phyloP scores from a whole-genome alignment of 78 protist genomes.

The Guillardia theta region DNA sequence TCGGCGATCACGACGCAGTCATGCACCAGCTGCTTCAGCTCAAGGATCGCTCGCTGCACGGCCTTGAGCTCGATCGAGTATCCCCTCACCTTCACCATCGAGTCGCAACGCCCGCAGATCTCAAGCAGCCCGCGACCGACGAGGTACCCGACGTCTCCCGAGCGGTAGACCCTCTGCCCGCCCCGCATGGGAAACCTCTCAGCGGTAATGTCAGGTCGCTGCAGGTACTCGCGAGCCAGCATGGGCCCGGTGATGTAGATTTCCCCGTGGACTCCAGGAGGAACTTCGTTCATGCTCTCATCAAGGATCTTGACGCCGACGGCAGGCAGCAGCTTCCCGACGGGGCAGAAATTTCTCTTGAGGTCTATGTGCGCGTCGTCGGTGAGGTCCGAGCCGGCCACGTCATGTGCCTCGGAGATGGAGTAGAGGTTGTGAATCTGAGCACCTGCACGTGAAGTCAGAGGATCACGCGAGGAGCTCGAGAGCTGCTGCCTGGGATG shows the following conservation, averaged over 20 bases:
- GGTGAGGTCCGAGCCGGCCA: conserved; percentile 26
- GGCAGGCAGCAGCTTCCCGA: not conserved
- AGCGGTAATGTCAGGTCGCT: not conserved
- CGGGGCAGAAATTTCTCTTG: conserved; percentile 36
- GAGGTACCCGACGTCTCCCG: not conserved
- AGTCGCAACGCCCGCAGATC: conserved; percentile 44
- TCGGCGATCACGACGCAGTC: not conserved
- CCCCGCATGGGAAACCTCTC: not conserved
- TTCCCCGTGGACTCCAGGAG: not conserved
- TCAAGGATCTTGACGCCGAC: not conserved
- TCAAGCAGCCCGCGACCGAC: not conserved
- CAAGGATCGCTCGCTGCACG: conserved; percentile 36
- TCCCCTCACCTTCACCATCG: conserved; percentile 64
- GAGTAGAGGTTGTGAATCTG: conserved; percentile 53
- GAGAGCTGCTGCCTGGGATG: not conserved
- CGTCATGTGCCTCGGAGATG: conserved; percentile 53
- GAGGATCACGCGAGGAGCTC: not conserved
- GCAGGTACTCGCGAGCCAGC: conserved; percentile 8
- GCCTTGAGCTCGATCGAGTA: conserved; percentile 44
- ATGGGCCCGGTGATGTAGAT: conserved; percentile 12
- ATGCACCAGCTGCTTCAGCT: not conserved
- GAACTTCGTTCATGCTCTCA: not conserved
- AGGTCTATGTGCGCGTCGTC: not conserved
- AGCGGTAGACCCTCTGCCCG: not conserved
- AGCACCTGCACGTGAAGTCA: not conserved